A percentile compares a stretch with the other conserved stretches of the same genome.
Conservation (phyloP, 2,329 filamentous ascomycete genomes). For the Aspergillus transmontanensis region DNA sequence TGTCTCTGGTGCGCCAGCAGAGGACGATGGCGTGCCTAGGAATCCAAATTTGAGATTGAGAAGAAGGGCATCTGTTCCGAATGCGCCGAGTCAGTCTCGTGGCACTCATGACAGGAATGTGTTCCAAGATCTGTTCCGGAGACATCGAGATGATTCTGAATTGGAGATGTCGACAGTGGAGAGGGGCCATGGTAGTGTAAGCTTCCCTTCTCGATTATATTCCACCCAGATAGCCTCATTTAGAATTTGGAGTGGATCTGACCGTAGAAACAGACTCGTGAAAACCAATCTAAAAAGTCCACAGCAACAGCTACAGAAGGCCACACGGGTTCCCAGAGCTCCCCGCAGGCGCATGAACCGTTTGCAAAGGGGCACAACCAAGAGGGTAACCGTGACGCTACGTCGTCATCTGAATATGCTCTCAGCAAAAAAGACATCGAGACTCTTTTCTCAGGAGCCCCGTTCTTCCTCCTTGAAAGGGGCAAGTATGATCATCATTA, state of each 20-base stretch:
- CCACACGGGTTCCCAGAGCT: neutral
- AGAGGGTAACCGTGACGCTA: neutral
- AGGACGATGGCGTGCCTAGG: constrained; percentile 9
- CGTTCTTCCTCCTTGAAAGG: constrained; percentile 49
- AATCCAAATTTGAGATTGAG: constrained; percentile 1
- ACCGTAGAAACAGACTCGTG: neutral
- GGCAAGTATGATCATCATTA: constrained; percentile 43
- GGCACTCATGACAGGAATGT: constrained; percentile 11
- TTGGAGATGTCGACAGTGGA: neutral
- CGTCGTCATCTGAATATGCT: constrained; percentile 4
- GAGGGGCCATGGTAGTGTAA: neutral
- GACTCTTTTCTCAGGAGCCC: constrained; percentile 45
- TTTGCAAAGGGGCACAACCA: neutral
- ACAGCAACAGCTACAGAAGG: neutral
- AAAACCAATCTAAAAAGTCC: neutral
- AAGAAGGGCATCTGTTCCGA: constrained; percentile 15
- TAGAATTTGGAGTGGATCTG: neutral
- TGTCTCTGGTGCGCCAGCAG: constrained; percentile 18
- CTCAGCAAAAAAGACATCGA: constrained; percentile 43
- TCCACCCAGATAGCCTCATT: no score
- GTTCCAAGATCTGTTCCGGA: constrained; percentile 29
- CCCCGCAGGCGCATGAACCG: neutral
- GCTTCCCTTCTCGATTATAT: neutral
- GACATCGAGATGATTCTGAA: constrained; percentile 16
- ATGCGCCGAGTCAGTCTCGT: constrained; percentile 5